These are phyloP conservation scores for Selenicereus undatus DNA, from an alignment of 148 eudicot genomes.

Conservation along the genomic window DNA sequence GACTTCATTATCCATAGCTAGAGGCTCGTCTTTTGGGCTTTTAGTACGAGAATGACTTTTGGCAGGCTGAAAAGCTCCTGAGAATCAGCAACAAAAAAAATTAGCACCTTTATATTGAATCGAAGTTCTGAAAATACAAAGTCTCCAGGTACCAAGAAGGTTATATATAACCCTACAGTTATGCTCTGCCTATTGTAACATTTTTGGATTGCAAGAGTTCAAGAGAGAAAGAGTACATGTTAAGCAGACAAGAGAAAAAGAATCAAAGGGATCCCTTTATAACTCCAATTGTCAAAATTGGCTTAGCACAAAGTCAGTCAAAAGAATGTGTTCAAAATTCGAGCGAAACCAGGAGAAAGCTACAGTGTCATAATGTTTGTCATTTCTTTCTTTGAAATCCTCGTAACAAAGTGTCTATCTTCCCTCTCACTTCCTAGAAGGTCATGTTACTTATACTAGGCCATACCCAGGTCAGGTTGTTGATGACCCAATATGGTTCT, in stretches of 20 bases:
- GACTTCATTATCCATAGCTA: constrained; percentile 24
- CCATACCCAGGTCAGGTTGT: neutral
- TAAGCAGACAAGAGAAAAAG: neutral
- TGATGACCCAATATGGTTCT: neutral
- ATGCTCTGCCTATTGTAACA: no score
- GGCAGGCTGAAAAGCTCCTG: constrained; percentile 48
- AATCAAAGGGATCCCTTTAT: neutral
- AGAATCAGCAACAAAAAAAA: neutral
- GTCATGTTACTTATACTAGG: neutral
- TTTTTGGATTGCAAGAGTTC: neutral
- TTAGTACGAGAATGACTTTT: constrained; percentile 40
- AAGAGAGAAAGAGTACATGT: neutral
- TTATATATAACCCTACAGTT: no score
- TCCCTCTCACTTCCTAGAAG: neutral
- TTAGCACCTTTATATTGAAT: neutral
- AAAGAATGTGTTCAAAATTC: neutral
- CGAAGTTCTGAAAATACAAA: no score
- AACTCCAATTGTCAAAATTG: neutral
- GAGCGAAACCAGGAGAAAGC: neutral
- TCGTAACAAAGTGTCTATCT: neutral
- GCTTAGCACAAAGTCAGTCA: no score
- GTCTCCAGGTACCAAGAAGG: no score
- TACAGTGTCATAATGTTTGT: neutral
- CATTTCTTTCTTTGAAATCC: neutral
- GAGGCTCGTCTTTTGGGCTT: constrained; percentile 34